Evolutionary conservation across 306 rosid genomes (phyloP).

Genomic region (Prunus salicina): DNA sequence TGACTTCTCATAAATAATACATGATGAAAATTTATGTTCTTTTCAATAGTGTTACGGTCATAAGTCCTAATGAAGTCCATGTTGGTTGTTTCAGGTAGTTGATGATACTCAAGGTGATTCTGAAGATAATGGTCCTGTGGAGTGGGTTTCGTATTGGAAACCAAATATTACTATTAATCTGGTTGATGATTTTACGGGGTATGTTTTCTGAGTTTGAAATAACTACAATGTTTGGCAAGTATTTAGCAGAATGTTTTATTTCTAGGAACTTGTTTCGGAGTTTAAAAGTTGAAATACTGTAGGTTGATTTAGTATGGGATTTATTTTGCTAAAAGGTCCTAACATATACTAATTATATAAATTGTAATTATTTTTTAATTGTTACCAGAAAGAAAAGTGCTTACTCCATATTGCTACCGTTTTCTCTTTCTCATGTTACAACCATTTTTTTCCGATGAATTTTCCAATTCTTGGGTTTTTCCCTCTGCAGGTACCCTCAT

Average conservation of each 20-base stretch:
- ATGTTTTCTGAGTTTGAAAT: constrained; percentile 22
- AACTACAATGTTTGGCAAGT: neutral
- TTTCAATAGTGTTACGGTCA: constrained; percentile 8
- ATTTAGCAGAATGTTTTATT: neutral
- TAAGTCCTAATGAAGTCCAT: constrained; percentile 23
- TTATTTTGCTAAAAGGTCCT: neutral
- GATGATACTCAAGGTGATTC: constrained; percentile 59
- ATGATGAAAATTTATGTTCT: constrained; percentile 1
- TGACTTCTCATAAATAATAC: neutral
- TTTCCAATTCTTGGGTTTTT: neutral
- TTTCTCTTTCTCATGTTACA: neutral
- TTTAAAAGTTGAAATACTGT: neutral
- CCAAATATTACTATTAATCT: constrained; percentile 90
- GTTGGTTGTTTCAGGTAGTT: constrained; percentile 49
- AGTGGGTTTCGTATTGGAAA: constrained; percentile 84
- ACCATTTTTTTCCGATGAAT: neutral
- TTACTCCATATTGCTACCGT: neutral
- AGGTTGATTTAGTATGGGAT: neutral
- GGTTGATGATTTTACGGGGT: constrained; percentile 90
- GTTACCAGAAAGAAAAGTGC: neutral
- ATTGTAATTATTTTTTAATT: neutral
- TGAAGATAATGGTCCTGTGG: constrained; percentile 62
- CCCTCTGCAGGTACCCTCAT: constrained; percentile 65
- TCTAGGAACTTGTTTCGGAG: neutral
- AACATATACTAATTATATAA: neutral